Evolutionary conservation across 2,329 filamentous ascomycete genomes (phyloP).

Genomic region (Stachybotrys chlorohalonatus): DNA sequence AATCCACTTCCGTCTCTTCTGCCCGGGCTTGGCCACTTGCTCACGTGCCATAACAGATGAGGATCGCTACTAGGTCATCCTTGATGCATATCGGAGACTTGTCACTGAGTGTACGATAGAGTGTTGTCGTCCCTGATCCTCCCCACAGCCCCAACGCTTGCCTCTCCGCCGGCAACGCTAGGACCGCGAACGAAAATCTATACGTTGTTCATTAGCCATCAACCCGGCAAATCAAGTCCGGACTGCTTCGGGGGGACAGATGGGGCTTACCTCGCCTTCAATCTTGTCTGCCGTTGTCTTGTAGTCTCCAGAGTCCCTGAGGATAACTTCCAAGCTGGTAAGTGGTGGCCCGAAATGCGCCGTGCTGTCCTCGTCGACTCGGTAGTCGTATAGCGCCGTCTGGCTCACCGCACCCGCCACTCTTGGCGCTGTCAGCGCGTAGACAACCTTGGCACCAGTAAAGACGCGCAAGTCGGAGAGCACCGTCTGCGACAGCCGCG

Average conservation of each 20-base stretch:
- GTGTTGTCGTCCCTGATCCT: slow-evolving; percentile 66
- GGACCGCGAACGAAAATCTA: slow-evolving; percentile 66
- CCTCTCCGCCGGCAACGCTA: slow-evolving; percentile 60
- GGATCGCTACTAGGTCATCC: not conserved
- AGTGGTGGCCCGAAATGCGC: slow-evolving; percentile 75
- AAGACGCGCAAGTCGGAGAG: slow-evolving; percentile 78
- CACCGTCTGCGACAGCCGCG: slow-evolving; percentile 56
- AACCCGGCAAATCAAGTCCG: not conserved
- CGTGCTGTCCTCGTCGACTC: slow-evolving; percentile 35
- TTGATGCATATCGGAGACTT: not conserved
- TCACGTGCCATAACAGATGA: not conserved
- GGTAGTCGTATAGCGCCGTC: slow-evolving; percentile 81
- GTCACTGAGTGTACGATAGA: slow-evolving; percentile 42
- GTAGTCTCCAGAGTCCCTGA: slow-evolving; percentile 52
- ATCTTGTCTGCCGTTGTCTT: slow-evolving; percentile 55
- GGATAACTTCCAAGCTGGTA: slow-evolving; percentile 67
- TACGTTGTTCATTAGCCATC: not conserved
- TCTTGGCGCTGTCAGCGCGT: slow-evolving; percentile 70
- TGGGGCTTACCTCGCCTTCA: slow-evolving; percentile 51
- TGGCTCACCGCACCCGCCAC: slow-evolving; percentile 89
- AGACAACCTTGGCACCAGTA: slow-evolving; percentile 70
- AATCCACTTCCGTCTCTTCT: not conserved
- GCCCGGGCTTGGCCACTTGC: not conserved
- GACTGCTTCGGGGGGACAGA: not conserved
- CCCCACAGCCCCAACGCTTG: slow-evolving; percentile 53